A percentile compares a stretch with the other conserved stretches of the same genome.
phyloP scores from a whole-genome alignment of 495 filamentous ascomycete genomes.

The Penicillium daleae region DNA sequence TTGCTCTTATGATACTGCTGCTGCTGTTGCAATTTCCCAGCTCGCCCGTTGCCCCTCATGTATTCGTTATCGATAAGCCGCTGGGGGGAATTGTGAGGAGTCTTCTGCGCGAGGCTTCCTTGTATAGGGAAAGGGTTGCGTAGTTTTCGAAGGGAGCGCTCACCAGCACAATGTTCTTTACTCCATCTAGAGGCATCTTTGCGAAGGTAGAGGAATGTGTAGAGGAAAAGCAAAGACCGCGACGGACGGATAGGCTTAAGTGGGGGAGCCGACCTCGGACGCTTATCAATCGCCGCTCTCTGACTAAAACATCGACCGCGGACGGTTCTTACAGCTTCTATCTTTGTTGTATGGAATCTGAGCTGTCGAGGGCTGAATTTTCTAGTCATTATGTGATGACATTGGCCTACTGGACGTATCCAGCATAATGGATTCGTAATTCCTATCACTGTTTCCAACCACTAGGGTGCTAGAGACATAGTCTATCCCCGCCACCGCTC shows the following conservation, averaged over 20 bases:
- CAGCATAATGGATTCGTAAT: neutral
- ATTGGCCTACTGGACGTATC: neutral
- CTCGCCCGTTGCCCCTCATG: constrained; percentile 5
- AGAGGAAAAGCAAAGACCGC: constrained; percentile 10
- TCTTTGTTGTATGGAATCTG: neutral
- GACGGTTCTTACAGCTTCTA: constrained; percentile 7
- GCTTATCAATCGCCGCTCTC: constrained; percentile 48
- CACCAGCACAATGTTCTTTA: constrained; percentile 59
- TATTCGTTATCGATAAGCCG: constrained; percentile 52
- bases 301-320: constrained; percentile 22
- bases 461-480: neutral
- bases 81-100: constrained; percentile 23
- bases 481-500: constrained; percentile 9
- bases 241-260: constrained; percentile 14
- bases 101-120: constrained; percentile 6
- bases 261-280: constrained; percentile 41
- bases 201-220: neutral
- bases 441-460: neutral
- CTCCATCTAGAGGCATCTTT: constrained; percentile 53
- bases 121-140: constrained; percentile 2
- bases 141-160: constrained; percentile 14
- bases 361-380: neutral
- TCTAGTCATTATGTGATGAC: neutral
- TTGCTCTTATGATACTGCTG: neutral
- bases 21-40: neutral